Evolutionary conservation across 2,329 filamentous ascomycete genomes (phyloP), one percentile per base, ranked within the genome.

Genomic region (Pseudogymnoascus sp.): DNA sequence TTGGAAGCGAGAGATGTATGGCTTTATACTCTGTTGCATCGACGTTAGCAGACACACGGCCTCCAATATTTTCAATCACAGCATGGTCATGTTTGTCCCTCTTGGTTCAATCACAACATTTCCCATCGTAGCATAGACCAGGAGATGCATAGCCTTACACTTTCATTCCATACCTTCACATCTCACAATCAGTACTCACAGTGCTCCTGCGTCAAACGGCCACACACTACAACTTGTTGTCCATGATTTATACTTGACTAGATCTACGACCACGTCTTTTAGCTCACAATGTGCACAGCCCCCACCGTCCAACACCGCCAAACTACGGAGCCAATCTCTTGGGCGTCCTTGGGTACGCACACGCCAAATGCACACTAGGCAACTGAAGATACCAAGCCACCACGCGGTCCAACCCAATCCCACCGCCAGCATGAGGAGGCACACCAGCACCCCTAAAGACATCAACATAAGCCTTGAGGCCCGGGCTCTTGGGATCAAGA

Each of bases 401-500:
- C 59, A 97, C 88, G 71, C 92, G 86, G 76, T 97, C 91, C 59
- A 97, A 78, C 58, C 92, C 91, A 67, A 96, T 92, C 73, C 91
- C 91, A 69, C 90, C 91, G 66, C 91, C 91, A 38, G 90, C 91
- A 70, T 96, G 92, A 1, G 91, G 89, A n/a, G 92, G 91, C 20
- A 91, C 88, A 66, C 90, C 91, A 72, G 87, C 93, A 69, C 86
- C 85, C 61, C 75, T 75, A 78, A 97, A 96, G 36, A 88, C 88
- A 69, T 89, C 86, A 63, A 96, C 84, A 71, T 96, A 96, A 68
- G 96, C 91, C 71, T 93, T 90, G 80, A 97, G 89, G n/a, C 88
- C 84, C 1, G 77, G 72, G 64, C 80, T 83, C 53, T 81, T 77
- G 0, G 92, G 91, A 71, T 97, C 89, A 68, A 97, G 83, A 61